phyloP scores from a whole-genome alignment of 257 asterid genomes.

The Orobanche coerulescens region DNA sequence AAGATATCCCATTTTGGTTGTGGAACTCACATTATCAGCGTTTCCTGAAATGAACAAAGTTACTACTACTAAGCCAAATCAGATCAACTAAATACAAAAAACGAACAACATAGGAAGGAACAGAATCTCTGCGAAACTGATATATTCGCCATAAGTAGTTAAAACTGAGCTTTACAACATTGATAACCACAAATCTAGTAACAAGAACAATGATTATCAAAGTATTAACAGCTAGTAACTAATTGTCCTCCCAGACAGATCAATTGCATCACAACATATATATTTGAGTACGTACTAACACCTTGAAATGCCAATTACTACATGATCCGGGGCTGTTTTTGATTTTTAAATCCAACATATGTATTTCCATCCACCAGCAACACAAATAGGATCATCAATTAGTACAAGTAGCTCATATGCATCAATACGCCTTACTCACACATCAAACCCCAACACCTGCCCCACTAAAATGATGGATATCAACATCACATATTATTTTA shows the following conservation, averaged over 20 bases:
- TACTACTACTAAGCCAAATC: not conserved
- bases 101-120: not conserved
- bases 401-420: not conserved
- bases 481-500: not conserved
- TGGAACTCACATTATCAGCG: conserved; percentile 29
- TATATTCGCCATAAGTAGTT: not conserved
- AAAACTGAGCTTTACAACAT: no score
- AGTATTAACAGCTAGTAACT: not conserved
- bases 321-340: not conserved
- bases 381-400: not conserved
- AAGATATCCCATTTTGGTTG: conserved; percentile 45
- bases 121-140: not conserved
- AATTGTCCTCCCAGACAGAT: not conserved
- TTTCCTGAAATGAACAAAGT: conserved; percentile 28
- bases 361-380: conserved; percentile 9
- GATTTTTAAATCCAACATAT: not conserved
- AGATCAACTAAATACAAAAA: not conserved
- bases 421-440: not conserved
- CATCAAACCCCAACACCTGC: not conserved
- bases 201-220: not conserved
- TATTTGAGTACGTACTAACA: no score
- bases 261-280: conserved; percentile 4
- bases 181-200: not conserved
- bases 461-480: conserved; percentile 1
- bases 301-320: not conserved